Evolutionary conservation across 1,139 yeast genomes (phyloP).

Genomic region (Pneumocystis carinii): DNA sequence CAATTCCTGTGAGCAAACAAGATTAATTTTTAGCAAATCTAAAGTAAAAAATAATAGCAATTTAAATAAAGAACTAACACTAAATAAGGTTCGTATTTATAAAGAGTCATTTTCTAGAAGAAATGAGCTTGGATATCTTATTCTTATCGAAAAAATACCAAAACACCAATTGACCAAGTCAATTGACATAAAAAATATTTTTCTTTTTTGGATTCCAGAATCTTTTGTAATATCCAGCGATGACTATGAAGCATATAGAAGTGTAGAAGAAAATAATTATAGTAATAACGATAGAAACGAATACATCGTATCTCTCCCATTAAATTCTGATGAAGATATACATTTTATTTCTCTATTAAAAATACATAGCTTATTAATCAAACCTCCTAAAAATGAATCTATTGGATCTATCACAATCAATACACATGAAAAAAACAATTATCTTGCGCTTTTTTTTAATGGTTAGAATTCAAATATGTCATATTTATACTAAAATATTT

Average conservation of each 20-base stretch:
- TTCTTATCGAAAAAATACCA: neutral
- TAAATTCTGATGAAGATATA: neutral
- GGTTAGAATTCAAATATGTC: conserved; percentile 22
- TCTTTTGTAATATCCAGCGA: conserved; percentile 28
- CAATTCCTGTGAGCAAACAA: neutral
- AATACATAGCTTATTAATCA: conserved; percentile 63
- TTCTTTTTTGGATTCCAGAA: conserved; percentile 65
- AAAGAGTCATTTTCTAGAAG: neutral
- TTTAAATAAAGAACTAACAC: neutral
- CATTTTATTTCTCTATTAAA: conserved; percentile 43
- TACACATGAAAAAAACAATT: conserved; percentile 46
- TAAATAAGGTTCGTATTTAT: neutral
- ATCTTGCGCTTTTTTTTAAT: conserved; percentile 80
- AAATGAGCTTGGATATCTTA: neutral
- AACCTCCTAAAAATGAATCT: conserved; percentile 86
- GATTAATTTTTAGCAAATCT: neutral
- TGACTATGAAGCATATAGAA: conserved; percentile 36
- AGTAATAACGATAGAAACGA: neutral
- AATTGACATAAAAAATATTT: conserved; percentile 40
- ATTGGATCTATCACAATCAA: conserved; percentile 70
- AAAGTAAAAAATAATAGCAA: neutral
- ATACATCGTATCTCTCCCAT: neutral
- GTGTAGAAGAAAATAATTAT: conserved; percentile 34
- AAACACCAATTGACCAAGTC: conserved; percentile 13
- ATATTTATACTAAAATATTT: neutral